These are phyloP conservation scores for Diaporthe eres DNA, from an alignment of 2,329 filamentous ascomycete genomes.

Conservation along the genomic window DNA sequence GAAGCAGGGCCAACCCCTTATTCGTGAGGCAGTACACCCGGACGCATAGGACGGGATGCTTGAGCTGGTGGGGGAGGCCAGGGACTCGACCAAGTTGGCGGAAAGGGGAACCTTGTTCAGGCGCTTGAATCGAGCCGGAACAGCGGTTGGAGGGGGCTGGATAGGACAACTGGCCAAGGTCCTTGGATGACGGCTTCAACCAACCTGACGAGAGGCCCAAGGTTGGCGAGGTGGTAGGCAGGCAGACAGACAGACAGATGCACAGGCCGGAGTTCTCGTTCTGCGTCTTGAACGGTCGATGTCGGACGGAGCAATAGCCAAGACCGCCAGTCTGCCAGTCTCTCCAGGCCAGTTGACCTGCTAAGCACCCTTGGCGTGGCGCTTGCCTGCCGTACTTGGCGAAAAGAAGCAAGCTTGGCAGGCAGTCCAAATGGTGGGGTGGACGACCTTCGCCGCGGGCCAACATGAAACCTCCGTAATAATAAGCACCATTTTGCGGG, in stretches of 20 bases:
- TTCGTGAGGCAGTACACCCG: constrained; percentile 15
- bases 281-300: not conserved
- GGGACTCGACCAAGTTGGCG: not conserved
- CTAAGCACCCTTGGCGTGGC: constrained; percentile 12
- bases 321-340: constrained; percentile 3
- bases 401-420: constrained; percentile 27
- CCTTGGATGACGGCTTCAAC: not conserved
- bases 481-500: not conserved
- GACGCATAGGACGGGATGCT: constrained; percentile 16
- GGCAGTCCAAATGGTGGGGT: not conserved
- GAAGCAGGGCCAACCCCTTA: constrained; percentile 1
- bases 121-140: not conserved
- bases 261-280: constrained; percentile 15
- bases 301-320: constrained; percentile 1
- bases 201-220: not conserved
- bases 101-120: constrained; percentile 16
- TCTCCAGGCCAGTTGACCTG: constrained; percentile 4
- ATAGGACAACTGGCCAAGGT: not conserved
- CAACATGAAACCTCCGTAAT: not conserved
- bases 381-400: constrained; percentile 29
- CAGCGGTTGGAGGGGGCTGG: not conserved
- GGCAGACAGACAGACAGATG: not conserved
- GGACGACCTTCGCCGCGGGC: not conserved
- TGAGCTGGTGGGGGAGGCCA: constrained; percentile 8
- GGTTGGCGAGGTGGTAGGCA: not conserved